A percentile compares a stretch with the other conserved stretches of the same genome.
These are phyloP conservation scores for Coemansia sp. DNA, from an alignment of 192 early-diverging fungal genomes.

Conservation along the genomic window DNA sequence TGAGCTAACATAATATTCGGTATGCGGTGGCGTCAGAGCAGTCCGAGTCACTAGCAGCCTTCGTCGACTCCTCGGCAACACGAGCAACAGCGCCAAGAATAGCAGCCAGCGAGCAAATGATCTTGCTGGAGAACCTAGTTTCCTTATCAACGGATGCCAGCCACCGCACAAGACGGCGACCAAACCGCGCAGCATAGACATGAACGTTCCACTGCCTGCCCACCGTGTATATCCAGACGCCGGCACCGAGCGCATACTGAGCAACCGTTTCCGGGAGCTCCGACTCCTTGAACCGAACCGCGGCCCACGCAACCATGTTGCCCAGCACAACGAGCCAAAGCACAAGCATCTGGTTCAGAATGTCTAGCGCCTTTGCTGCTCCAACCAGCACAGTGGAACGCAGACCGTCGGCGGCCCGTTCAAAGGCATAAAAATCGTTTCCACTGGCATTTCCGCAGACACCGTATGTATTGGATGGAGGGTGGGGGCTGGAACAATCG, in stretches of 20 bases:
- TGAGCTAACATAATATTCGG: neutral
- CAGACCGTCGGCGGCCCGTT: constrained; percentile 7
- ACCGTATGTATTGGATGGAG: no score
- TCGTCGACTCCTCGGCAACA: constrained; percentile 17
- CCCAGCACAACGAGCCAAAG: constrained; percentile 41
- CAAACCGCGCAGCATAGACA: constrained; percentile 5
- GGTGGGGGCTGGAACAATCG: no score
- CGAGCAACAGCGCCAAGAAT: constrained; percentile 30
- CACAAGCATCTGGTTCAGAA: constrained; percentile 22
- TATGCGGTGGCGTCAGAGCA: neutral
- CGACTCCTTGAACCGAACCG: constrained; percentile 37
- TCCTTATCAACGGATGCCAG: constrained; percentile 26
- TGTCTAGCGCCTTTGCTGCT: constrained; percentile 5
- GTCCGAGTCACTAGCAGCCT: neutral
- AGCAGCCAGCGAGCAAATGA: constrained; percentile 29
- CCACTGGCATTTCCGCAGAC: neutral
- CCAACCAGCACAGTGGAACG: constrained; percentile 5
- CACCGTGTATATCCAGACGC: constrained; percentile 3
- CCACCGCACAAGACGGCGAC: constrained; percentile 11
- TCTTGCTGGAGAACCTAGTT: constrained; percentile 23
- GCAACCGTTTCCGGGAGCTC: constrained; percentile 25
- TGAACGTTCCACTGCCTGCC: constrained; percentile 11
- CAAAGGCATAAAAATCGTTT: neutral
- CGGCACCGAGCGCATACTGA: constrained; percentile 1
- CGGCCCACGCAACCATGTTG: constrained; percentile 26